These are phyloP conservation scores for Pavlovales sp. DNA, from an alignment of 208 protist species.

Conservation along the genomic window DNA sequence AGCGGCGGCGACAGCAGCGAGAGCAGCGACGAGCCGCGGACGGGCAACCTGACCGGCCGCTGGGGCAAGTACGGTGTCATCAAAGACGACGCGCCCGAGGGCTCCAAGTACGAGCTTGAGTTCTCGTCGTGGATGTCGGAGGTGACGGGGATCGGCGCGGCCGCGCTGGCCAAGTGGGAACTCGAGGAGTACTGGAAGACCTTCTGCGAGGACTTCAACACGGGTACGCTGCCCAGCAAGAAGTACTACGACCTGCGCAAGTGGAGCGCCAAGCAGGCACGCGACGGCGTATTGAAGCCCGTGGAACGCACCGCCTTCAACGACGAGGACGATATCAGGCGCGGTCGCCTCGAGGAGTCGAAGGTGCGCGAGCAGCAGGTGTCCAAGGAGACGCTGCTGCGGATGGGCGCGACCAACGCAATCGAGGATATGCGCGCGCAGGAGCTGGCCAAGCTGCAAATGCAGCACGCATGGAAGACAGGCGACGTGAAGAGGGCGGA, in stretches of 20 bases:
- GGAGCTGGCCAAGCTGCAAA: neutral
- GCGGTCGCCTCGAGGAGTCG: neutral
- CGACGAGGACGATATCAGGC: neutral
- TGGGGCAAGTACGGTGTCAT: neutral
- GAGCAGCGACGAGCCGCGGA: no score
- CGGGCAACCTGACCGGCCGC: neutral
- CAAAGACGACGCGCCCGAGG: neutral
- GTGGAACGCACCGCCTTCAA: neutral
- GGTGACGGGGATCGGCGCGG: neutral
- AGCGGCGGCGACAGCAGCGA: neutral
- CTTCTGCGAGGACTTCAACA: neutral
- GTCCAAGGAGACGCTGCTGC: neutral
- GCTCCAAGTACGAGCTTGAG: neutral
- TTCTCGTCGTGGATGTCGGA: neutral
- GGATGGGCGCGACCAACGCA: neutral
- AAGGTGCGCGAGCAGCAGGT: neutral
- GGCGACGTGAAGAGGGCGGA: neutral
- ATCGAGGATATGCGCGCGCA: neutral
- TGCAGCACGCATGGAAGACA: neutral
- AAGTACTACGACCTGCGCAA: neutral
- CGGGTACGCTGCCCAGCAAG: neutral
- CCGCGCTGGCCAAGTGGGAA: neutral
- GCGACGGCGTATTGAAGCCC: neutral
- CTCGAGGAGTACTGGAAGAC: neutral
- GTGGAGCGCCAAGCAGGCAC: neutral